Conservation (phyloP, 768 basidiomycete species). For the Amanita thiersii region DNA sequence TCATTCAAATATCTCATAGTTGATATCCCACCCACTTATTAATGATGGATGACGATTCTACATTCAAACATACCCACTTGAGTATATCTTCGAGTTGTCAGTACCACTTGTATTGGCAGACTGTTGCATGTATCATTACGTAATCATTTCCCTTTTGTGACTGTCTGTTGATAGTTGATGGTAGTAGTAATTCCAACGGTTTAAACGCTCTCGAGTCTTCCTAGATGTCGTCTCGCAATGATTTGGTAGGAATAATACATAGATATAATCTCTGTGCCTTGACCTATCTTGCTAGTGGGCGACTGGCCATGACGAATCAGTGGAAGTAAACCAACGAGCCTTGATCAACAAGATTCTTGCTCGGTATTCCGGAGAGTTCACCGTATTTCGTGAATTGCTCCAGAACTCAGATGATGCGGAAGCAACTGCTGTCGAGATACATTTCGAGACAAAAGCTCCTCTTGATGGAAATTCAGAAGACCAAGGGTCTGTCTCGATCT, state of each 20-base stretch:
- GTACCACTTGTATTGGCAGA: no score
- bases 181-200: neutral
- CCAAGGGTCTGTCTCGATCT: neutral
- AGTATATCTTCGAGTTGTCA: no score
- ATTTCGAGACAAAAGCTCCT: slow-evolving; percentile 60
- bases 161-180: neutral
- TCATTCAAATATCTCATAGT: slow-evolving; percentile 1
- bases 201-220: no score
- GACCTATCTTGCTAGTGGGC: slow-evolving; percentile 32
- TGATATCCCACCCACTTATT: slow-evolving; percentile 5
- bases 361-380: slow-evolving; percentile 92
- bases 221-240: no score
- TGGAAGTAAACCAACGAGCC: slow-evolving; percentile 94
- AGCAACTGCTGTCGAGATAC: slow-evolving; percentile 68
- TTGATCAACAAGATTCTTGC: slow-evolving; percentile 96
- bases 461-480: slow-evolving; percentile 18
- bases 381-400: slow-evolving; percentile 74
- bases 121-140: slow-evolving; percentile 2
- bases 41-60: slow-evolving; percentile 3
- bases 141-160: neutral
- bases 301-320: slow-evolving; percentile 65
- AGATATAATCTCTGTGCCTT: neutral
- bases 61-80: no score
- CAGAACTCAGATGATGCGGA: slow-evolving; percentile 96
- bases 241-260: slow-evolving; percentile 15